Base-by-base conservation (phyloP, 257 asterid species). In the Solanum paucissectum region DNA sequence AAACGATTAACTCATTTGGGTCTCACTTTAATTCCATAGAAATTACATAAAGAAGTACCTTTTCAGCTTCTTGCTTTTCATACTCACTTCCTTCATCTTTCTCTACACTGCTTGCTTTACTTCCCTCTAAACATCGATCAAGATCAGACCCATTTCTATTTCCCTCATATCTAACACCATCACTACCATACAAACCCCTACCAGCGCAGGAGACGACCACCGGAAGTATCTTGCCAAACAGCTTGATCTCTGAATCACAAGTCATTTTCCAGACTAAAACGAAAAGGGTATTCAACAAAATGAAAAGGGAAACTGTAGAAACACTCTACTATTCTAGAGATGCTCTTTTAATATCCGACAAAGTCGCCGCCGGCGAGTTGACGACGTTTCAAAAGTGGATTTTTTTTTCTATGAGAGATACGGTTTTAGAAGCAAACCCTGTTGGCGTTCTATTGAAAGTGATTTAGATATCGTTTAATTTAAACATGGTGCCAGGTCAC, bases 211-310 rank as follows among this genome's bases (percentile, higher is more conserved):
- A 75, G 37, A 58, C 46, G 3, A 77, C 38, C 66, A 82, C 76
- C 83, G 92, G 87, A 88, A 95, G 94, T 91, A 90, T 95, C 89
- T 90, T 93, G 27, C 98, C 98, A 33, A 95, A 95, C 75, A 95
- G 73, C 92, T 89, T 95, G 64, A 95, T 93, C 88, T 92, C 95
- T 52, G 95, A 92, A 79, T 93, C 94, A 82, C 60, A 88, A 86
- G 90, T 85, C 79, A 89, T 84, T 84, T 49, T 34, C 49, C 83
- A 16, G 14, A 13, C 13, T 13, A 40, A 52, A 27, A 23, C 13
- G 21, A 23, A 44, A 6, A 20, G 12, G 20, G 5, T 0, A 1
- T 10, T n/a, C 42, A 84, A 79, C 8, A 76, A 40, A 76, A 6
- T n/a, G 36, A 13, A 38, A 40, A 16, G 55, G 84, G 20, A 6